These are phyloP conservation scores for Balansia obtecta DNA, from an alignment of 2,329 filamentous ascomycete genomes.

Conservation along the genomic window DNA sequence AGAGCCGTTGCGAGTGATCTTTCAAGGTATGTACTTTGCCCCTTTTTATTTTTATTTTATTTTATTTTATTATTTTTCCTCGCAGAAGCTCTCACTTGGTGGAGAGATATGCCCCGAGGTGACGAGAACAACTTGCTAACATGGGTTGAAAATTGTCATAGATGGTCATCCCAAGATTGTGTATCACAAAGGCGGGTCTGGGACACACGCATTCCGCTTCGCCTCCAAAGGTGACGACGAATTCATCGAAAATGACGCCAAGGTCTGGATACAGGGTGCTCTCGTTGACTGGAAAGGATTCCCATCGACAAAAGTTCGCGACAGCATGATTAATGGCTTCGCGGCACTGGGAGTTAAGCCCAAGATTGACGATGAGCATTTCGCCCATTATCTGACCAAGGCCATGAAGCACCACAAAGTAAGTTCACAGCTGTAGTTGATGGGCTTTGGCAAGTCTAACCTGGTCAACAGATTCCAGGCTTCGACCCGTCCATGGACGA, in stretches of 20 bases:
- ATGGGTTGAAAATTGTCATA: slow-evolving; percentile 2
- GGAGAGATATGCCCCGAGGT: background rate
- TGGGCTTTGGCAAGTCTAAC: background rate
- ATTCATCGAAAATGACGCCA: slow-evolving; percentile 16
- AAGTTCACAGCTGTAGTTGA: background rate
- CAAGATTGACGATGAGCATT: slow-evolving; percentile 6
- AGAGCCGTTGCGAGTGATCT: slow-evolving; percentile 4
- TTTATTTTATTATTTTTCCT: no score
- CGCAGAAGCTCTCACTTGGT: background rate
- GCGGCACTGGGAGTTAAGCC: slow-evolving; percentile 2
- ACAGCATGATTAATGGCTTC: slow-evolving; percentile 6
- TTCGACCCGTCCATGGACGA: background rate
- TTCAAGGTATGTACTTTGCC: background rate
- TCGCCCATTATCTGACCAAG: slow-evolving; percentile 6
- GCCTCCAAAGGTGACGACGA: slow-evolving; percentile 9
- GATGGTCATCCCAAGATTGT: slow-evolving; percentile 16
- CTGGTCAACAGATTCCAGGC: background rate
- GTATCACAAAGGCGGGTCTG: slow-evolving; percentile 22
- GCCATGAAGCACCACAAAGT: slow-evolving; percentile 2
- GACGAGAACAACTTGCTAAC: background rate
- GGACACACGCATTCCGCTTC: slow-evolving; percentile 22
- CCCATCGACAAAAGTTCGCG: slow-evolving; percentile 5
- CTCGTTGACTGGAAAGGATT: slow-evolving; percentile 8
- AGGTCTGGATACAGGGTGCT: slow-evolving; percentile 19
- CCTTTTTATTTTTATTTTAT: no score